Percentiles rank a stretch among this genome's conserved stretches.
Evolutionary conservation across 805 yeast species (phyloP).

Genomic region (Kodamaea laetipori): DNA sequence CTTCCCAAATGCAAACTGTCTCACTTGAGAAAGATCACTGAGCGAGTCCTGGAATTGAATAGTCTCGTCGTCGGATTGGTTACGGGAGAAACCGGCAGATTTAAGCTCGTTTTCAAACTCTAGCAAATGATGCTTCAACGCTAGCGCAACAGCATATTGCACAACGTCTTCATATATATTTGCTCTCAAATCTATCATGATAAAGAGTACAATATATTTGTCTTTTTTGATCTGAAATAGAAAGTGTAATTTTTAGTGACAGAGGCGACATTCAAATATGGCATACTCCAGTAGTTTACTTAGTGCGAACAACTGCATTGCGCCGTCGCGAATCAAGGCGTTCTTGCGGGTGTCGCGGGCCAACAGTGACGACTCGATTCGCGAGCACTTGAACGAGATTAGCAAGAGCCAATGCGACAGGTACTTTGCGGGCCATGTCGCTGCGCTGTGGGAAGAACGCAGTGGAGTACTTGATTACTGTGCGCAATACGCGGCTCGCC

Average conservation of each 20-base stretch:
- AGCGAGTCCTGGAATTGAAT: slow-evolving; percentile 23
- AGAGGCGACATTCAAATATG: background rate
- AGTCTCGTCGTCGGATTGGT: slow-evolving; percentile 22
- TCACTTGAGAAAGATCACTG: slow-evolving; percentile 21
- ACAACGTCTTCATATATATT: slow-evolving; percentile 2
- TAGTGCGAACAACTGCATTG: slow-evolving; percentile 36
- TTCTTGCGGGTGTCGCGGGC: slow-evolving; percentile 41
- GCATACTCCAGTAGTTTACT: background rate
- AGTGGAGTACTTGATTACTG: slow-evolving; percentile 35
- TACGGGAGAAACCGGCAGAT: slow-evolving; percentile 8
- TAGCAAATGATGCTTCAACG: slow-evolving; percentile 25
- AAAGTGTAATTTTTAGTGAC: slow-evolving; percentile 3
- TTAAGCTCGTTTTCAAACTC: slow-evolving; percentile 15
- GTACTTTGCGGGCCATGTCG: slow-evolving; percentile 29
- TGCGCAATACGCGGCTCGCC: slow-evolving; percentile 24
- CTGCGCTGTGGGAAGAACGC: slow-evolving; percentile 42
- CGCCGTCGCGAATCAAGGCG: slow-evolving; percentile 36
- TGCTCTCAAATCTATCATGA: slow-evolving; percentile 5
- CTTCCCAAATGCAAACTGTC: slow-evolving; percentile 16
- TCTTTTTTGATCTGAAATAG: background rate
- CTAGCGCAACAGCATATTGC: slow-evolving; percentile 29
- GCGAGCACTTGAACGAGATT: slow-evolving; percentile 40
- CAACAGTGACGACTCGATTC: slow-evolving; percentile 43
- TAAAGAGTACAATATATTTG: background rate
- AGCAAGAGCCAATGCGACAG: slow-evolving; percentile 26